phyloP scores from a whole-genome alignment of 306 rosid genomes.

The Cicer judaicum region DNA sequence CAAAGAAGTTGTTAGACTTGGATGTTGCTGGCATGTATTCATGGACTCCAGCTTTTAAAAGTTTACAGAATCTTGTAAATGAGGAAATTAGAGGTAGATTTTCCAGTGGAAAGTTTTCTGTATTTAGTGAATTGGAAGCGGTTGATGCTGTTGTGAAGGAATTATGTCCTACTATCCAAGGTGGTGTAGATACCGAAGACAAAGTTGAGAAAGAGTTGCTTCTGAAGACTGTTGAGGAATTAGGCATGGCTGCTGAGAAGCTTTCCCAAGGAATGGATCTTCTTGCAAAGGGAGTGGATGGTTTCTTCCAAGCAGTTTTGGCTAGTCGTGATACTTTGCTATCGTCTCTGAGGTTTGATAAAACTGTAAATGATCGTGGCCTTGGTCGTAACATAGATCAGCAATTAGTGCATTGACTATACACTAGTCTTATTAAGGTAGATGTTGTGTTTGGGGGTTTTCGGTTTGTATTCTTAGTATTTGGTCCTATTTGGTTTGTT shows the following conservation, averaged over 20 bases:
- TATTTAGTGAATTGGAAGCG: conserved; percentile 66
- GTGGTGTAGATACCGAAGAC: conserved; percentile 41
- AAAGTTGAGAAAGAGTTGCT: conserved; percentile 42
- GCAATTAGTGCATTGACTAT: conserved; percentile 44
- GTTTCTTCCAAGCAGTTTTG: conserved; percentile 66
- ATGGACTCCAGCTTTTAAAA: conserved; percentile 73
- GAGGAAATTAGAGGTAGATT: conserved; percentile 58
- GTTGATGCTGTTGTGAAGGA: conserved; percentile 62
- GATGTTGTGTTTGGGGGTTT: conserved; percentile 33
- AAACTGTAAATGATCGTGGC: conserved; percentile 44
- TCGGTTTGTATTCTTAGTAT: conserved; percentile 3
- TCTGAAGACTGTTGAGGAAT: conserved; percentile 51
- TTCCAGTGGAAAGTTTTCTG: conserved; percentile 54
- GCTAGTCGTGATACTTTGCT: conserved; percentile 76
- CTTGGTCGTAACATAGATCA: conserved; percentile 39
- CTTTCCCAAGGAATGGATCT: conserved; percentile 75
- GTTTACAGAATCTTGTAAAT: conserved; percentile 66
- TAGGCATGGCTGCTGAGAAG: conserved; percentile 50
- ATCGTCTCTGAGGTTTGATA: conserved; percentile 57
- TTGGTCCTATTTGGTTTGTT: conserved; percentile 21
- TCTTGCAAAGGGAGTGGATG: conserved; percentile 73
- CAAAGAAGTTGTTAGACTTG: conserved; percentile 55
- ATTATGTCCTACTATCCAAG: conserved; percentile 63
- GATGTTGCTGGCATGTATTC: conserved; percentile 52
- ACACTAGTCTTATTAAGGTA: conserved; percentile 36